Evolutionary conservation across 2,329 filamentous ascomycete species (phyloP), one percentile per base, ranked within the genome.

Genomic region (Pestalotiopsis sp.): DNA sequence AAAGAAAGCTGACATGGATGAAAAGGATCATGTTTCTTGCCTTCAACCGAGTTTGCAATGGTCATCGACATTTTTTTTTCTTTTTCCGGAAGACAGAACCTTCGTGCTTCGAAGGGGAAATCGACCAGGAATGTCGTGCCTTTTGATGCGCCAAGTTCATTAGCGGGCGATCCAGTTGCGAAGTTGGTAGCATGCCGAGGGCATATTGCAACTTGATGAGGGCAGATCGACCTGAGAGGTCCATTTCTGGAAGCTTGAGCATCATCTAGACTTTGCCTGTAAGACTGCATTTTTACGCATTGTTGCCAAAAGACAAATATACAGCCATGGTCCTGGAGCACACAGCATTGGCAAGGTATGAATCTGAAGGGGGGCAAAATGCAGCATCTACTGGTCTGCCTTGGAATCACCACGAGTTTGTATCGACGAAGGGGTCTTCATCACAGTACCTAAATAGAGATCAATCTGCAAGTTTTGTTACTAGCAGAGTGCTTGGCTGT

Each of bases 341-440:
- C 17, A 61, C 35, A 52, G 44, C 44, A 26, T 35, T 20, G 26
- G 58, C 58, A 35, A 35, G 30, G 26, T 35, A 52, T 63, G 38
- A 22, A 63, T 63, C 60, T 63, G 60, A 63, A 22, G 60, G 44
- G 60, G 39, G 39, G 60, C 39, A 48, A 63, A 63, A 44, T 63
- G 60, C 60, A 63, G 60, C 39, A 63, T 63, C 14, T 63, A 63
- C 38, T 52, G 35, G 60, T 63, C 38, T 48, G 60, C 60, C 13
- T 63, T 63, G 60, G 60, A 63, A 63, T 63, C 39, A 63, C 60
- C 20, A 63, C 60, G 35, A 38, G 60, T 63, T 63, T 63, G 60
- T 63, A 63, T 63, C 6, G 39, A 24, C 39, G 60, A 30, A 48
- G 24, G 60, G 60, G 17, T 52, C 30, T 52, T 14, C 20, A 44